phyloP scores from a whole-genome alignment of 2,329 filamentous ascomycete genomes.

The Phialemonium atrogriseum region DNA sequence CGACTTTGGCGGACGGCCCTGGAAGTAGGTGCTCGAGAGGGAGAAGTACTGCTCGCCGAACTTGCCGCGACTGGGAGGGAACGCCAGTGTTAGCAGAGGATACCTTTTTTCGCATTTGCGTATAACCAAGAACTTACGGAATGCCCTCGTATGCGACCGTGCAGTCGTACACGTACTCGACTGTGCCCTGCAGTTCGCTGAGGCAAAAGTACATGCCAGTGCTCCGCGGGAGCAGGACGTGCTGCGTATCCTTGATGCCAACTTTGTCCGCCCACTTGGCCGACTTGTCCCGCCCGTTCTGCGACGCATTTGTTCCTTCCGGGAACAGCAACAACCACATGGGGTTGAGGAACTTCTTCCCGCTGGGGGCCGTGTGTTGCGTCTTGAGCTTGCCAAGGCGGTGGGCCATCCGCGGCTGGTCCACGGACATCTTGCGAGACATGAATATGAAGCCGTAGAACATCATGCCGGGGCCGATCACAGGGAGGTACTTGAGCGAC shows the following conservation, averaged over 20 bases:
- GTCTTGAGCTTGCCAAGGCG: conserved; percentile 63
- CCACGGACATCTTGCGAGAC: conserved; percentile 79
- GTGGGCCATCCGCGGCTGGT: conserved; percentile 66
- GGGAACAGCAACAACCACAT: conserved; percentile 91
- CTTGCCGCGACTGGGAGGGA: conserved; percentile 52
- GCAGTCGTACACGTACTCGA: conserved; percentile 85
- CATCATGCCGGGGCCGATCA: conserved; percentile 74
- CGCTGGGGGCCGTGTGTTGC: conserved; percentile 42
- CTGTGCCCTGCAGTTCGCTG: conserved; percentile 62
- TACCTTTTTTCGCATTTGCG: too few relatives aligned
- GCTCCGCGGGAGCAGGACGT: conserved; percentile 69
- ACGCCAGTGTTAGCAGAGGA: too few relatives aligned
- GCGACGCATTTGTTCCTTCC: conserved; percentile 75
- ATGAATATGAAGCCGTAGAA: conserved; percentile 89
- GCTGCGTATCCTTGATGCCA: conserved; percentile 62
- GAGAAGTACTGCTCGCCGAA: conserved; percentile 92
- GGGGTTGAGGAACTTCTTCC: conserved; percentile 54
- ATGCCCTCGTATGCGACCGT: conserved; percentile 94
- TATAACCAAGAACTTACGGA: conserved; percentile 58
- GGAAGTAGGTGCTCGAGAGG: conserved; percentile 76
- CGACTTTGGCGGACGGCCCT: conserved; percentile 83
- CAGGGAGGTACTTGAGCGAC: conserved; percentile 70
- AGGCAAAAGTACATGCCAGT: conserved; percentile 76
- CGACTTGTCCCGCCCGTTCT: conserved; percentile 62
- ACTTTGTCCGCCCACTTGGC: conserved; percentile 69